A percentile compares a stretch with the other conserved stretches of the same genome.
Evolutionary conservation across 2,329 filamentous ascomycete genomes (phyloP).

Genomic region (Penicillium sclerotigenum): DNA sequence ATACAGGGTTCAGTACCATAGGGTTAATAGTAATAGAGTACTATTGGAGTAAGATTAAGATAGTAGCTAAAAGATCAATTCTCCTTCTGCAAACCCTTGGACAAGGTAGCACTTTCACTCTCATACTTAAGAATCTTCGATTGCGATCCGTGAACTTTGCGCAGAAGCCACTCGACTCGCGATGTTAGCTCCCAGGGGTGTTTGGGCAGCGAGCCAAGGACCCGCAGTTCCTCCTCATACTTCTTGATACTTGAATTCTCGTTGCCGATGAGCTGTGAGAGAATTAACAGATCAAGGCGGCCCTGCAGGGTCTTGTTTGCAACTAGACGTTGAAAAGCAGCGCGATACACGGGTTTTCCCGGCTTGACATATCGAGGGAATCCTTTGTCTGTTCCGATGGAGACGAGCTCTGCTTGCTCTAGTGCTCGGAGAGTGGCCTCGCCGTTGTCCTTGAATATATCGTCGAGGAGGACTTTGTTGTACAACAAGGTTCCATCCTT

Average conservation of each 20-base stretch:
- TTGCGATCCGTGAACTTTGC: constrained; percentile 72
- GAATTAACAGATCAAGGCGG: constrained; percentile 67
- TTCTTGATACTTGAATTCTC: constrained; percentile 74
- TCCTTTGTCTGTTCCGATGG: constrained; percentile 68
- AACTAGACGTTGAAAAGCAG: constrained; percentile 72
- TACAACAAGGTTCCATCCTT: constrained; percentile 65
- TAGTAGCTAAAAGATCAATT: constrained; percentile 30
- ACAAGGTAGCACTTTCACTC: constrained; percentile 65
- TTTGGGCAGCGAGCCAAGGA: constrained; percentile 67
- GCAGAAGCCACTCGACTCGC: constrained; percentile 68
- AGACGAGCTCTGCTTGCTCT: constrained; percentile 81
- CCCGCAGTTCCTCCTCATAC: constrained; percentile 70
- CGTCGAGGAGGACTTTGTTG: constrained; percentile 76
- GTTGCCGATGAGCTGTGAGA: constrained; percentile 66
- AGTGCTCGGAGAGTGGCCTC: constrained; percentile 76
- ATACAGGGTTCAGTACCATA: background rate
- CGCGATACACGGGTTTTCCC: constrained; percentile 80
- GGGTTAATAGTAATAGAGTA: background rate
- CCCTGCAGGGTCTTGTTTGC: constrained; percentile 70
- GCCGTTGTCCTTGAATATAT: constrained; percentile 69
- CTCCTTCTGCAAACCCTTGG: constrained; percentile 64
- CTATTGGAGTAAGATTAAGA: constrained; percentile 1
- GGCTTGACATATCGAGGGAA: constrained; percentile 74
- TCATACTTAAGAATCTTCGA: constrained; percentile 71
- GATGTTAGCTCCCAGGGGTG: constrained; percentile 66